Base-by-base conservation (phyloP, 1,139 yeast species). In the Candida labiduridarum region DNA sequence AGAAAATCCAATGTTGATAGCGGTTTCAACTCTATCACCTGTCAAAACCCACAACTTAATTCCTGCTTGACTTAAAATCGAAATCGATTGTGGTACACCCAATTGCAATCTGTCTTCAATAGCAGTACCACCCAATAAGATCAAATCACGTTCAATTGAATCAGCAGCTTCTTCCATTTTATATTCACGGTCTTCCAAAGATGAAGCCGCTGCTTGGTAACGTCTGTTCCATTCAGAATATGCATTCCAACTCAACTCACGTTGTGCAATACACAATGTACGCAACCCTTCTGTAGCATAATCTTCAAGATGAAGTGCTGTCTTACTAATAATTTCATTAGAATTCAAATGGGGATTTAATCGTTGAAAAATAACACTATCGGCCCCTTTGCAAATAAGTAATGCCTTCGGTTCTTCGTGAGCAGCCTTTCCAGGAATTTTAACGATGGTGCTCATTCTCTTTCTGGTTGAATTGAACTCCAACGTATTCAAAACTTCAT, bases 21-120 rank as follows among this genome's bases (percentile, higher is more conserved):
- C 99, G 31, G 99, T 94, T 71, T 94, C 99, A 45, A 94, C 95
- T 71, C 92, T 89, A 69, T 94, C 99, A 68, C 99, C 99, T 15
- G 99, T 94, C 51, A 94, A 78, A 38, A 94, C 98, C 99, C 99
- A 94, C 49, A 94, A 75, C 68, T 94, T 94, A 58, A 94, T 88
- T 62, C 99, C 99, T 8, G 97, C 98, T 58, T 85, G 82, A 11
- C 87, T 89, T 51, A 94, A 78, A 44, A 88, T 71, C 10, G 91
- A 87, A 67, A 94, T 94, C 4, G 98, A 82, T 59, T 90, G 96
- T 1, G 99, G 98, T 15, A 94, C 99, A 65, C 98, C 99, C 53
- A 85, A 90, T 71, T 94, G 99, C 52, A 94, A 78, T 61, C 97
- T 80, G 70, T 94, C 99, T 67, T 94, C 99, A 67, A 94, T 94